A percentile compares a stretch with the other conserved stretches of the same genome.
Evolutionary conservation across 306 rosid species (phyloP).

Genomic region (Acacia acuminata): DNA sequence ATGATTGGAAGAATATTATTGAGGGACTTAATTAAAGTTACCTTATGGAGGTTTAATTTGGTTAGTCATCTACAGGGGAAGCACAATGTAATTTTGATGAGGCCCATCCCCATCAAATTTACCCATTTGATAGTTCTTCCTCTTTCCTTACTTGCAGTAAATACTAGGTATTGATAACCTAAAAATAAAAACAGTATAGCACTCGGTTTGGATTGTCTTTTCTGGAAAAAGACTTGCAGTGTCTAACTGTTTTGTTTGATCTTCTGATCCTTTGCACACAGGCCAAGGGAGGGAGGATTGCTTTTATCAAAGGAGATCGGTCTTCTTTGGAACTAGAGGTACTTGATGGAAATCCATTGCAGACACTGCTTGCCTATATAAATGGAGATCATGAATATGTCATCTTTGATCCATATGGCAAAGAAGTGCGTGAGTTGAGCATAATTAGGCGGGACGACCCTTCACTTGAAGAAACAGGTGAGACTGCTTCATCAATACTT

Average conservation of each 20-base stretch:
- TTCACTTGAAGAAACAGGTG: conserved; percentile 76
- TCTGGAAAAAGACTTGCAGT: neutral
- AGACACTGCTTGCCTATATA: conserved; percentile 61
- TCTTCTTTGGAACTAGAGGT: conserved; percentile 35
- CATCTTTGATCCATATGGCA: conserved; percentile 67
- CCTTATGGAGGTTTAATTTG: neutral
- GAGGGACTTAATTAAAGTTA: neutral
- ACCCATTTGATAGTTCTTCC: neutral
- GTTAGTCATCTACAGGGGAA: neutral
- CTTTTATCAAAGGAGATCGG: conserved; percentile 54
- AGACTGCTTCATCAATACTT: conserved; percentile 18
- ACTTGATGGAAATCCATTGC: conserved; percentile 41
- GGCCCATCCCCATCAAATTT: neutral
- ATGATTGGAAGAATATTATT: neutral
- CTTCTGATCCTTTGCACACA: conserved; percentile 27
- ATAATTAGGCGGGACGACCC: conserved; percentile 36
- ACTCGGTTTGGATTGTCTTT: conserved; percentile 8
- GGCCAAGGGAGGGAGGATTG: conserved; percentile 89
- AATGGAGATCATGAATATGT: conserved; percentile 77
- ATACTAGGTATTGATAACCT: neutral
- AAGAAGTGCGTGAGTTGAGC: conserved; percentile 48
- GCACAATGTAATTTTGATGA: neutral
- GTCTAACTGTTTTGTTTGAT: neutral
- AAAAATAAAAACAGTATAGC: neutral
- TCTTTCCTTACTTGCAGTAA: neutral